Evolutionary conservation across 345 rosid species (phyloP).

Genomic region (Populus euphratica): DNA sequence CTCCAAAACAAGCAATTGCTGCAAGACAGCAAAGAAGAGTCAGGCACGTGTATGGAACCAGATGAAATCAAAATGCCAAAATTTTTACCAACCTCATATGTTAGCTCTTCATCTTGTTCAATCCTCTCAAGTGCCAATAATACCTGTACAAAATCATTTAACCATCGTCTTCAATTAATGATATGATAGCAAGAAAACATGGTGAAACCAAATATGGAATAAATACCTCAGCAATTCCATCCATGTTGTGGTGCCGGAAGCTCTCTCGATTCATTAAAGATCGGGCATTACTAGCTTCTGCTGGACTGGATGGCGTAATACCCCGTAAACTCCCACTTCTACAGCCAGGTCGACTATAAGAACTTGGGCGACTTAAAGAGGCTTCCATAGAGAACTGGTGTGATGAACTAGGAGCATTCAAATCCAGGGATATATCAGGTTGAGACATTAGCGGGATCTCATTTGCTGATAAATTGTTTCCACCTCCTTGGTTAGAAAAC

Average conservation of each 20-base stretch:
- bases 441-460: conserved; percentile 41
- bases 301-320: conserved; percentile 50
- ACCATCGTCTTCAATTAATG: not conserved
- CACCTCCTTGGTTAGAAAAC: conserved; percentile 40
- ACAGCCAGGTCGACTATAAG: conserved; percentile 34
- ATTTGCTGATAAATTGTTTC: conserved; percentile 32
- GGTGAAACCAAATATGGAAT: not conserved
- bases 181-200: not conserved
- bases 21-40: conserved; percentile 29
- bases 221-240: conserved; percentile 87
- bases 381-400: conserved; percentile 36
- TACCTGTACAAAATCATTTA: conserved; percentile 45
- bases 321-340: conserved; percentile 38
- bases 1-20: conserved; percentile 86
- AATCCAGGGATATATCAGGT: conserved; percentile 39
- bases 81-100: conserved; percentile 60
- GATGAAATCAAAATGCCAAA: conserved; percentile 11
- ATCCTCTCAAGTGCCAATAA: conserved; percentile 83
- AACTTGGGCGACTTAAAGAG: conserved; percentile 18
- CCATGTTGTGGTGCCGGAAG: conserved; percentile 57
- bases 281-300: conserved; percentile 42
- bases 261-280: conserved; percentile 47
- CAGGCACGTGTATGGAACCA: not conserved
- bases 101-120: conserved; percentile 74
- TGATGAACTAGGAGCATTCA: conserved; percentile 37